Evolutionary conservation across 2,329 filamentous ascomycete species (phyloP), one percentile per base, ranked within the genome.

Genomic region (Grosmannia huntii): DNA sequence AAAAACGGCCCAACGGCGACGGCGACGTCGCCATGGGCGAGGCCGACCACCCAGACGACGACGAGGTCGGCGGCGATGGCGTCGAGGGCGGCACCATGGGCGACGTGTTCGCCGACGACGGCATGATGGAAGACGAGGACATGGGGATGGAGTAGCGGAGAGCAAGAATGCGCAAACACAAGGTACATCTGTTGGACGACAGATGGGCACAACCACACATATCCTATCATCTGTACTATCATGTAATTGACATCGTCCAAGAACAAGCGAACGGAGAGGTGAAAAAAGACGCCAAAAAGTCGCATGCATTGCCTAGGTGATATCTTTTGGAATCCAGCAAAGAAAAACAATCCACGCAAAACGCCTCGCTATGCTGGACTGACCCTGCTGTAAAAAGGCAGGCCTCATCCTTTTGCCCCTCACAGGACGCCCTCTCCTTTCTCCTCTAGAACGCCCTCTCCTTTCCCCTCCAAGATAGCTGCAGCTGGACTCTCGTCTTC

Each of bases 71-170:
- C 3, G 75, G 75, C 49, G 76, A 80, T 64, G 75, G 74, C 54
- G 78, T 81, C 62, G 75, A 82, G 66, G 81, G 83, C 55, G 69
- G 70, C 12, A 70, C 69, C 5, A 79, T 81, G 74, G 79, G 76
- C 27, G 78, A 79, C 53, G 63, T 71, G 2, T 72, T 71, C 64
- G 70, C 66, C 27, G 68, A 70, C 58, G 68, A 70, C 52, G 61
- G 44, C n/a, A 66, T 66, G 57, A 44, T 44, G 41, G 66, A 68
- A 54, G 69, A 71, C 58, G 68, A 70, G 58, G 69, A 71, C 56
- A 71, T 70, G 68, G 67, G 66, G 53, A 68, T 70, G 64, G 66
- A 68, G 62, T 65, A 53, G 25, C n/a, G 23, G 25, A 4, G 19
- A 12, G 14, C 1, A 23, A 33, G 10, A 31, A 33, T 28, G n/a